Conservation (phyloP, 768 basidiomycete species). For the Xerocomus spinulosus region DNA sequence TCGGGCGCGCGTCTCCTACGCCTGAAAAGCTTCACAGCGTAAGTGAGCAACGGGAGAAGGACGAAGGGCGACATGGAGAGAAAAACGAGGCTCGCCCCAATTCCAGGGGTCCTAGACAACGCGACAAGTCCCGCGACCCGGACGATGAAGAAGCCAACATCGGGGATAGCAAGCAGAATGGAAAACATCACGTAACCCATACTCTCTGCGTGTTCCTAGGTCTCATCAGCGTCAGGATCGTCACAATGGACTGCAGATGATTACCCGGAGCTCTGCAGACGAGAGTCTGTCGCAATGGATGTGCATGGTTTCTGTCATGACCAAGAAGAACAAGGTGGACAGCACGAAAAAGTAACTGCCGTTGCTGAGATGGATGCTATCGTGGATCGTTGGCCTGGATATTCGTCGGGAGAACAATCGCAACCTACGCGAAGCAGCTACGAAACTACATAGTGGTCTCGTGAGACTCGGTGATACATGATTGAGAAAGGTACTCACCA, state of each 20-base stretch:
- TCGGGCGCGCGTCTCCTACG: not conserved
- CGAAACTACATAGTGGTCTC: not conserved
- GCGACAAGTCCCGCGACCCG: slow-evolving; percentile 12
- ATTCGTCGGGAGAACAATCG: not conserved
- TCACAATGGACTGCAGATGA: not conserved
- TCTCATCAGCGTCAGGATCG: no score
- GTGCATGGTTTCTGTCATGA: slow-evolving; percentile 17
- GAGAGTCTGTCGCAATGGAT: slow-evolving; percentile 19
- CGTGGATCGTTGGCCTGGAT: not conserved
- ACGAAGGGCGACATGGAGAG: slow-evolving; percentile 6
- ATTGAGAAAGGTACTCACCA: slow-evolving; percentile 9
- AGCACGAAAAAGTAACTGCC: slow-evolving; percentile 6
- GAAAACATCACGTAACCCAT: slow-evolving; percentile 15
- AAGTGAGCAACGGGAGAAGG: not conserved
- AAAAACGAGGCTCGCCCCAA: slow-evolving; percentile 8
- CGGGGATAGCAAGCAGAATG: slow-evolving; percentile 14
- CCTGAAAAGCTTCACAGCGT: not conserved
- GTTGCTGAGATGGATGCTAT: slow-evolving; percentile 16
- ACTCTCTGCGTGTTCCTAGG: slow-evolving; percentile 4
- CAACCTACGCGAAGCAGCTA: slow-evolving; percentile 10
- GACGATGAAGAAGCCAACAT: slow-evolving; percentile 16
- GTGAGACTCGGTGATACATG: no score
- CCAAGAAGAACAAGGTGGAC: slow-evolving; percentile 12
- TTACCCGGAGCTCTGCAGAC: slow-evolving; percentile 18
- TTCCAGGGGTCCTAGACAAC: slow-evolving; percentile 8